Evolutionary conservation across 202 grass and related monocot genomes (phyloP).

Genomic region (Setaria italica): DNA sequence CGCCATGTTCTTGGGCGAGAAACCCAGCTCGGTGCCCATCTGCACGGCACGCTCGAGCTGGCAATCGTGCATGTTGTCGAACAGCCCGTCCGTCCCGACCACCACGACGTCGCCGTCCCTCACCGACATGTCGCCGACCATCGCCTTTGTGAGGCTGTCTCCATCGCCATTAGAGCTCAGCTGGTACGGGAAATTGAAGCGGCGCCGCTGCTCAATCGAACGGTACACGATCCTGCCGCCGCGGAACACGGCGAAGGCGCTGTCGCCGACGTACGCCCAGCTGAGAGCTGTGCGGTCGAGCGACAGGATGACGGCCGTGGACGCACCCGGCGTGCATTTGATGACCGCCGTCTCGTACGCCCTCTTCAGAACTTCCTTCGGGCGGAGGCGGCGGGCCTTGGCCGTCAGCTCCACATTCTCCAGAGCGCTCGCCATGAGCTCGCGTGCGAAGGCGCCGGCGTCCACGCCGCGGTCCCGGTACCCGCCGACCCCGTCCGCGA

Average conservation of each 20-base stretch:
- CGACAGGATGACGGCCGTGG: slow-evolving; percentile 45
- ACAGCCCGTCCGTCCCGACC: slow-evolving; percentile 41
- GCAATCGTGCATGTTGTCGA: slow-evolving; percentile 42
- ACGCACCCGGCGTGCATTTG: background rate
- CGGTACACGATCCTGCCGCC: slow-evolving; percentile 28
- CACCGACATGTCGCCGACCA: background rate
- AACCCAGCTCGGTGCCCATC: slow-evolving; percentile 11
- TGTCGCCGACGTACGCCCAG: slow-evolving; percentile 52
- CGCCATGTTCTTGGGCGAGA: slow-evolving; percentile 40
- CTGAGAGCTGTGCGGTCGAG: slow-evolving; percentile 21
- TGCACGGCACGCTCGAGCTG: slow-evolving; percentile 20
- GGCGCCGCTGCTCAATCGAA: background rate
- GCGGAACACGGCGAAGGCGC: slow-evolving; percentile 10
- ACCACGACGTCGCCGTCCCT: slow-evolving; percentile 47
- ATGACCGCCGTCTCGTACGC: slow-evolving; percentile 3
- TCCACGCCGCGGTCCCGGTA: background rate
- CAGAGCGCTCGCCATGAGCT: slow-evolving; percentile 37
- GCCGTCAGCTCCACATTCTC: background rate
- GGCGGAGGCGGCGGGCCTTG: background rate
- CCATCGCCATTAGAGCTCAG: background rate
- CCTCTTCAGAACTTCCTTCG: slow-evolving; percentile 6
- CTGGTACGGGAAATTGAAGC: slow-evolving; percentile 37
- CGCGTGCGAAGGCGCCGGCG: slow-evolving; percentile 43
- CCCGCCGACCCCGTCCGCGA: slow-evolving; percentile 54
- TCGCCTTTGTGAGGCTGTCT: background rate